Evolutionary conservation across 768 basidiomycete species (phyloP).

Genomic region (Roridomyces roridus): DNA sequence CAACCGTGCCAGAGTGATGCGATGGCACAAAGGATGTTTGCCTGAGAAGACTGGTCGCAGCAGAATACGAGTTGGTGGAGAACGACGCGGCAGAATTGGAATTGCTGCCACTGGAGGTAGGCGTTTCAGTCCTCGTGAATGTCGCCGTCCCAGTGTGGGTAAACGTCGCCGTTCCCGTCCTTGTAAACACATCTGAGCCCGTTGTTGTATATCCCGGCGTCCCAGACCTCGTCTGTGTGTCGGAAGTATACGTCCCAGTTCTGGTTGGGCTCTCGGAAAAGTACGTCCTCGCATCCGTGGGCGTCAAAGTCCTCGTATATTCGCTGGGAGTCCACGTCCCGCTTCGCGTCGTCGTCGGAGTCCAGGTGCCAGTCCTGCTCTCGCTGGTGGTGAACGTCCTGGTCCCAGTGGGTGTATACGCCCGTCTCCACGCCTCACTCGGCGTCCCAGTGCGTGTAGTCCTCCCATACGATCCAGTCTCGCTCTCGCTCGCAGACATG

Average conservation of each 20-base stretch:
- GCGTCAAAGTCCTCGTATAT: conserved; percentile 4
- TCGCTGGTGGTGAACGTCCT: conserved; percentile 1
- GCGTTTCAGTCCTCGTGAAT: not conserved
- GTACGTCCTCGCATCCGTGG: not conserved
- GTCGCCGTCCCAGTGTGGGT: not conserved
- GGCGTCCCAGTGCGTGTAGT: conserved; percentile 1
- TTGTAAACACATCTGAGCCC: not conserved
- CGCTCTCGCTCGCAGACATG: not conserved
- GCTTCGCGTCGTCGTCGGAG: not conserved
- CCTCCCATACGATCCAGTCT: conserved; percentile 4
- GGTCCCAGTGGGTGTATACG: not conserved
- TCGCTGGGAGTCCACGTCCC: conserved; percentile 4
- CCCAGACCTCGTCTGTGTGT: conserved; percentile 1
- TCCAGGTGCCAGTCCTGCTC: not conserved
- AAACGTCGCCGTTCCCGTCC: not conserved
- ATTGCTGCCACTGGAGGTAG: not conserved
- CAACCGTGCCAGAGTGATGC: conserved; percentile 70
- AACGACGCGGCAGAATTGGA: not conserved
- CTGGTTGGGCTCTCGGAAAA: not conserved
- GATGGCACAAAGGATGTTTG: conserved; percentile 58
- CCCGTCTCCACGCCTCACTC: conserved; percentile 11
- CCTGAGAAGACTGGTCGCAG: conserved; percentile 38
- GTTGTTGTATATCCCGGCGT: not conserved
- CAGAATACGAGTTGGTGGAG: no score
- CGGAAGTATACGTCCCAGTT: not conserved